Evolutionary conservation across 73 alveolate species (phyloP), one percentile per base, ranked within the genome.

Genomic region (Symbiodinium pilosum): DNA sequence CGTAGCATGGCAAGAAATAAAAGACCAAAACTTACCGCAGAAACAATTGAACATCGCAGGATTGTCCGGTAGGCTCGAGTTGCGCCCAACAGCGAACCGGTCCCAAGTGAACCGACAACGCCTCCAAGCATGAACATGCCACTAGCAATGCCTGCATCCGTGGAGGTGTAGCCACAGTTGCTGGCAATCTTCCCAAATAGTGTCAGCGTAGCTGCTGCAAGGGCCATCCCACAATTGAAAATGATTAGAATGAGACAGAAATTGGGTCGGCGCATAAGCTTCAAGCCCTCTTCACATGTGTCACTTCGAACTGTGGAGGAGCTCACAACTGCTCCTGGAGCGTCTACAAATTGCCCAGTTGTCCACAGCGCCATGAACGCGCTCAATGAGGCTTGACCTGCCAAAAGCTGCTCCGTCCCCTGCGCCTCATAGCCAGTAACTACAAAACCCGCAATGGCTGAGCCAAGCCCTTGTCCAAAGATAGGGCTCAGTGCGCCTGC

Each of bases 101-200:
- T 91, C 12, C 75, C 88, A 44, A 91, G 40, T 0, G 96, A 91
- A 52, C 96, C 96, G 1, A 34, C 20, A 7, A 91, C 96, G 30
- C 96, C 96, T 28, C 96, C 95, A 68, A 91, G 47, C 96, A 91
- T 91, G 88, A 91, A 91, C n/a, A 91, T 68, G 41, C 96, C 96
- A 32, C 96, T 91, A 4, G 96, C 96, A 41, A 69, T 11, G 41
- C 96, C 96, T n/a, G 96, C 96, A 16, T 91, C 96, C 26, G 96
- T 91, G 52, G 96, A 69, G 21, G 87, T 68, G 69, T 91, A 91
- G 73, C 96, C 96, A 43, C 96, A 91, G 54, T 30, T 38, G 32
- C 81, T 21, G 8, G 96, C 96, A n/a, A 91, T 91, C 51, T 91
- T 86, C 2, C 96, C 96, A 32, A 91, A 91, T 52, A 91, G 43